Percentiles rank a stretch among this genome's conserved stretches.
Evolutionary conservation across 805 yeast genomes (phyloP).

Genomic region (Zygosaccharomyces gambellarensis): DNA sequence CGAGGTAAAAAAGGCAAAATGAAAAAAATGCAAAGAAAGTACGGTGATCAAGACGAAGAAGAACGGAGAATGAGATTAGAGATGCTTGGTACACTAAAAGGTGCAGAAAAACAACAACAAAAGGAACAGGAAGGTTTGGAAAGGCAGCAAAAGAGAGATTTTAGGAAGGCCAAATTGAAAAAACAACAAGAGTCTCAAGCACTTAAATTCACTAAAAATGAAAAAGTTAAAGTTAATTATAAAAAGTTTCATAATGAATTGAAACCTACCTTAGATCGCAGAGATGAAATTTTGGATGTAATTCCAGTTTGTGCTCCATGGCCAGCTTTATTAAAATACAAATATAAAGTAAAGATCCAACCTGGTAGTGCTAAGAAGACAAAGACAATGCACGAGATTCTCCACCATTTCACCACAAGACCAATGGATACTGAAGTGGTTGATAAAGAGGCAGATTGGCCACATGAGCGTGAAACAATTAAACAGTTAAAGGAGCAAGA

Average conservation of each 20-base stretch:
- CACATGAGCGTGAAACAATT: conserved; percentile 54
- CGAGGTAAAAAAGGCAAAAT: conserved; percentile 84
- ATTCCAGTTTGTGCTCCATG: conserved; percentile 94
- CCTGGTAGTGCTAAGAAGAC: conserved; percentile 82
- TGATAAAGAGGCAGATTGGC: conserved; percentile 62
- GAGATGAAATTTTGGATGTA: conserved; percentile 55
- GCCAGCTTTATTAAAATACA: conserved; percentile 66
- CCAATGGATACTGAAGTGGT: conserved; percentile 42
- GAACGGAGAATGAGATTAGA: conserved; percentile 73
- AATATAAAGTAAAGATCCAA: conserved; percentile 77
- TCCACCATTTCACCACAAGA: conserved; percentile 51
- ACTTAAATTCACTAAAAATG: conserved; percentile 33
- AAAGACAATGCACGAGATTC: conserved; percentile 68
- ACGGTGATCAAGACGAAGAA: conserved; percentile 88
- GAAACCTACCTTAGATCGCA: conserved; percentile 28
- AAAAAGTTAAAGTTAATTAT: conserved; percentile 42
- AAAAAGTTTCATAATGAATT: conserved; percentile 40
- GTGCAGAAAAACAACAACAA: conserved; percentile 38
- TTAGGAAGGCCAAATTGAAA: conserved; percentile 35
- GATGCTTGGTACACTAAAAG: conserved; percentile 77
- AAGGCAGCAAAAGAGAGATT: conserved; percentile 35
- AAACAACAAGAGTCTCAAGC: conserved; percentile 38
- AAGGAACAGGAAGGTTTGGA: conserved; percentile 34
- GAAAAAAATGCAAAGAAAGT: conserved; percentile 77
- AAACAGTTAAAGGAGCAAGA: conserved; percentile 59